These are phyloP conservation scores for Pichia manshurica DNA, from an alignment of 805 yeast species.

Conservation along the genomic window DNA sequence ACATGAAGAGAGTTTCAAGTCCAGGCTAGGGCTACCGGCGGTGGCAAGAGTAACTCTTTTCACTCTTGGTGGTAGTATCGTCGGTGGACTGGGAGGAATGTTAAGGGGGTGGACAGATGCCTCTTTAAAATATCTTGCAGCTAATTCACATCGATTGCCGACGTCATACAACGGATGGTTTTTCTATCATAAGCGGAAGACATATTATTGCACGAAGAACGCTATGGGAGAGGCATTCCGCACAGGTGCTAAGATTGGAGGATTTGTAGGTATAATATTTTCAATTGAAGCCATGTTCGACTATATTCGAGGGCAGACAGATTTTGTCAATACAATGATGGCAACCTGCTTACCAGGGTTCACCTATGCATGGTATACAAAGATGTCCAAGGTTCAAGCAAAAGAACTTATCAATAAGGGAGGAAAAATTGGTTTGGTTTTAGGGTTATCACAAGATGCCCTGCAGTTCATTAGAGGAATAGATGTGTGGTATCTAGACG, in stretches of 20 bases:
- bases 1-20: conserved; percentile 14
- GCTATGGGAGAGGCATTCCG: conserved; percentile 47
- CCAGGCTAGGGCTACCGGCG: conserved; percentile 46
- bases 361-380: conserved; percentile 41
- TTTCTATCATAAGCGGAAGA: conserved; percentile 77
- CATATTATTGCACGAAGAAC: conserved; percentile 59
- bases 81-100: conserved; percentile 53
- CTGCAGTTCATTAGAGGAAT: conserved; percentile 55
- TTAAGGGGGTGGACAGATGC: conserved; percentile 51
- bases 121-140: conserved; percentile 61
- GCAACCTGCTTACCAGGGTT: conserved; percentile 51
- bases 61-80: conserved; percentile 33
- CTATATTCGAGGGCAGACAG: conserved; percentile 41
- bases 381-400: conserved; percentile 40
- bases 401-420: conserved; percentile 45
- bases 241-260: conserved; percentile 37
- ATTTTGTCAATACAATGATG: conserved; percentile 56
- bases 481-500: conserved; percentile 55
- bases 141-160: conserved; percentile 80
- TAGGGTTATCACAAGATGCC: conserved; percentile 65
- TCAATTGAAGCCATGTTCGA: conserved; percentile 62
- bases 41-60: conserved; percentile 39
- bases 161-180: conserved; percentile 79
- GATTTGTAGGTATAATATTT: conserved; percentile 45
- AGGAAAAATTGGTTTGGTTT: conserved; percentile 47